Percentiles rank a stretch among this genome's conserved stretches.
Conservation (phyloP, 805 yeast species). For the Kazachstania kunashirensis region DNA sequence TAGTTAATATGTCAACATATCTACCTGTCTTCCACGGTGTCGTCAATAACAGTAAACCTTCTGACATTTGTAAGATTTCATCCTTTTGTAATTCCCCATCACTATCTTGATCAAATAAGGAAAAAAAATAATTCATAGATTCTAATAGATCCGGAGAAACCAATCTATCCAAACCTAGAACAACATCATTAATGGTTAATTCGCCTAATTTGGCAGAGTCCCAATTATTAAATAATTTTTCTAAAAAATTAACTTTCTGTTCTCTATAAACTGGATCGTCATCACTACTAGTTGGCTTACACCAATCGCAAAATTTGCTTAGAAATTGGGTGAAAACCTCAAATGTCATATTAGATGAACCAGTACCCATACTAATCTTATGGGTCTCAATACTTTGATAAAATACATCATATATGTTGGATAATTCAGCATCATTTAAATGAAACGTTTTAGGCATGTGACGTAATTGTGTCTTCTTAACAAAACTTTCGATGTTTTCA, state of each 20-base stretch:
- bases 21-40: slow-evolving; percentile 75
- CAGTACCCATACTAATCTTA: slow-evolving; percentile 43
- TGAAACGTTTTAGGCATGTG: slow-evolving; percentile 69
- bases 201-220: slow-evolving; percentile 44
- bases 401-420: slow-evolving; percentile 75
- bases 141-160: slow-evolving; percentile 69
- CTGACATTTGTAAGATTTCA: slow-evolving; percentile 74
- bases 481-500: slow-evolving; percentile 80
- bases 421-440: slow-evolving; percentile 46
- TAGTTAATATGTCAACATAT: slow-evolving; percentile 55
- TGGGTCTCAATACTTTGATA: slow-evolving; percentile 66
- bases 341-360: slow-evolving; percentile 61
- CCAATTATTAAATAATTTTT: slow-evolving; percentile 64
- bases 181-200: slow-evolving; percentile 59
- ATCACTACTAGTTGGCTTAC: slow-evolving; percentile 32
- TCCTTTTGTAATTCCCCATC: slow-evolving; percentile 63
- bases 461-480: slow-evolving; percentile 83
- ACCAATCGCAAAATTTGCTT: slow-evolving; percentile 77
- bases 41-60: slow-evolving; percentile 73
- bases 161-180: slow-evolving; percentile 60
- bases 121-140: slow-evolving; percentile 67
- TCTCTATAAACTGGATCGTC: slow-evolving; percentile 23
- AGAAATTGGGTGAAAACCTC: slow-evolving; percentile 64
- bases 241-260: slow-evolving; percentile 42
- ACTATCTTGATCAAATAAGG: slow-evolving; percentile 54